Percentiles rank a stretch among this genome's conserved stretches.
These are phyloP conservation scores for Xerocomus nothofagi DNA, from an alignment of 1,284 basidiomycete species.

Conservation along the genomic window DNA sequence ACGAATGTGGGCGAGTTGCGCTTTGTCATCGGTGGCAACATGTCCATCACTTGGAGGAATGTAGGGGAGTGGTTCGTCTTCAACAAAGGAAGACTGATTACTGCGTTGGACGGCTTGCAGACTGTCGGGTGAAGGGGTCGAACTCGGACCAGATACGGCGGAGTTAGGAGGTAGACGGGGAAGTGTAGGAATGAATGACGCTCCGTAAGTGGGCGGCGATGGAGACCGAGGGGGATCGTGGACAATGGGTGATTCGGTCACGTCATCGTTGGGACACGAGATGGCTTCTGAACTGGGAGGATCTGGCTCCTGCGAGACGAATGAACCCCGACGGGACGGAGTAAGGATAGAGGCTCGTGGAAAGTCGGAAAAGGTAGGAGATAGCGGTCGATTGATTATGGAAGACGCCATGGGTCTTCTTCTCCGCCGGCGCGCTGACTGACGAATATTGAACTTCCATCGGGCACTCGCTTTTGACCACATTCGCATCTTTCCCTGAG, in stretches of 20 bases:
- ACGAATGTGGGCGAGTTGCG: slow-evolving; percentile 56
- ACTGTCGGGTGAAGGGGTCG: neutral
- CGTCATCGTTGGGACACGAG: neutral
- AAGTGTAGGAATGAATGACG: slow-evolving; percentile 12
- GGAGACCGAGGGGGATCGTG: slow-evolving; percentile 6
- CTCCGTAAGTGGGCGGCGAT: slow-evolving; percentile 33
- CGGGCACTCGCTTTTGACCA: slow-evolving; percentile 62
- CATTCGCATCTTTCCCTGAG: slow-evolving; percentile 51
- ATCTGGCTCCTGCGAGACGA: slow-evolving; percentile 5
- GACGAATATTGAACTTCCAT: slow-evolving; percentile 61
- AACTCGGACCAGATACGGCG: neutral
- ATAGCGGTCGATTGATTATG: slow-evolving; percentile 23
- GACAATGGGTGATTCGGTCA: neutral
- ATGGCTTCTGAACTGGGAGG: neutral
- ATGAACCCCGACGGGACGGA: slow-evolving; percentile 17
- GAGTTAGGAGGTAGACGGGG: slow-evolving; percentile 1
- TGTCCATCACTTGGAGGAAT: slow-evolving; percentile 48
- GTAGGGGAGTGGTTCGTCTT: slow-evolving; percentile 28
- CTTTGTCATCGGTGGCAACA: slow-evolving; percentile 75
- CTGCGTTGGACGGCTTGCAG: slow-evolving; percentile 3
- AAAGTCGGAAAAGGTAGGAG: slow-evolving; percentile 16
- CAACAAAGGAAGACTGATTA: slow-evolving; percentile 2
- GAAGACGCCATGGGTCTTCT: slow-evolving; percentile 36
- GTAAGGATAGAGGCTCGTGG: slow-evolving; percentile 3
- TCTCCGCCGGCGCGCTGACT: slow-evolving; percentile 55